Evolutionary conservation across 345 rosid species (phyloP), one percentile per base, ranked within the genome.

Genomic region (Pugionium dolabratum): DNA sequence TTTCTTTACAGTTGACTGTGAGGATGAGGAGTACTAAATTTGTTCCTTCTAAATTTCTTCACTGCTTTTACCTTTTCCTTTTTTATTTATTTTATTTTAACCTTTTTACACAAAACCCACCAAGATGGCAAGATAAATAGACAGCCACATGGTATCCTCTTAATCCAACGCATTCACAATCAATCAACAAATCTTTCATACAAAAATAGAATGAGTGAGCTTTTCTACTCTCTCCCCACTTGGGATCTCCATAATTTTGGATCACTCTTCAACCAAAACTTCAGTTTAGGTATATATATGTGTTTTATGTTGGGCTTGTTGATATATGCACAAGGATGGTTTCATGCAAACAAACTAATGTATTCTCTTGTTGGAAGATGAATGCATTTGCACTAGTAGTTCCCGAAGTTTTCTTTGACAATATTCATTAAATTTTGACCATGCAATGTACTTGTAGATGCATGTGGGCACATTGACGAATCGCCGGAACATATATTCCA

Each of bases 201-300:
- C 41, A 11, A 44, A 44, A 49, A 7, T 27, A 3, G 41, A 44
- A 82, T 75, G 86, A 72, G 80, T 70, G 83, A 79, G 75, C 80
- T 80, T 76, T 76, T 70, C 73, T 54, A 85, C 79, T 79, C 85
- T 74, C 79, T 71, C 42, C 69, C 73, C 36, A 74, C 81, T 83
- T 87, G 96, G 95, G 96, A 86, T 86, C 87, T 85, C 73, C 95
- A 82, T 66, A 84, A 78, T 81, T 79, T 87, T 72, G 95, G 84
- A 67, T 73, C 77, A 80, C 75, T 86, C 84, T 70, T 88, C 93
- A 80, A 78, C 80, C 76, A 83, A 77, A 86, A 91, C 86, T 81
- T 83, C 87, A 79, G 83, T 66, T 62, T 81, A 74, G 87, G 92
- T 84, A 67, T 30, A 61, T 45, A 58, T 1, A 31, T 9, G 8